Evolutionary conservation across 2,329 filamentous ascomycete species (phyloP).

Genomic region (Chaetothyriales sp.): DNA sequence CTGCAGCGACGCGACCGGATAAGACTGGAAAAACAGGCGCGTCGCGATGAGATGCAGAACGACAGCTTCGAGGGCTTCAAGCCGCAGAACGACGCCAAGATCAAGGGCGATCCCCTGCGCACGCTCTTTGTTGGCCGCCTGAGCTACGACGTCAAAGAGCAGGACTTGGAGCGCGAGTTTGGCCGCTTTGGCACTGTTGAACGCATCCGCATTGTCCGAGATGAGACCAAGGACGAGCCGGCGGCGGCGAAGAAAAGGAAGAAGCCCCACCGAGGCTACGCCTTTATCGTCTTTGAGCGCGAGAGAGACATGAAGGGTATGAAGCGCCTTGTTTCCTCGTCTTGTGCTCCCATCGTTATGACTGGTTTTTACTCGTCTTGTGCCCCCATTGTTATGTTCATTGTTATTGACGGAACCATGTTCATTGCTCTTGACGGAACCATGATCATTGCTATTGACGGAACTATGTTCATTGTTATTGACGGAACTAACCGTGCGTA

Average conservation of each 20-base stretch:
- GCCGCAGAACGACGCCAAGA: conserved; percentile 70
- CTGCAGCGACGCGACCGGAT: conserved; percentile 73
- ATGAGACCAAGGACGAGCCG: conserved; percentile 33
- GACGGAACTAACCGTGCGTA: conserved; percentile 34
- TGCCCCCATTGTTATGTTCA: neutral
- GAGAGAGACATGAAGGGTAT: conserved; percentile 99
- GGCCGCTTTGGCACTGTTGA: conserved; percentile 88
- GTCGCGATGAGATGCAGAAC: conserved; percentile 45
- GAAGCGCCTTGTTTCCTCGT: neutral
- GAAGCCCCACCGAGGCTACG: conserved; percentile 78
- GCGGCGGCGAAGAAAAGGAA: conserved; percentile 60
- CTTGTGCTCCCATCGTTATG: neutral
- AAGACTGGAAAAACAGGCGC: conserved; percentile 63
- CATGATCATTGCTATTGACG: too few relatives aligned
- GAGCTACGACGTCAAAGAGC: conserved; percentile 75
- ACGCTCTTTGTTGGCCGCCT: conserved; percentile 85
- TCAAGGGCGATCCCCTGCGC: conserved; percentile 86
- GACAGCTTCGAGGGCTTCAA: conserved; percentile 58
- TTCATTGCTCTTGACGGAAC: too few relatives aligned
- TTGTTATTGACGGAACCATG: too few relatives aligned
- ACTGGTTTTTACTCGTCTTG: conserved; percentile 2
- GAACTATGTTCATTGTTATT: neutral
- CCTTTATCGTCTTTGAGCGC: conserved; percentile 91
- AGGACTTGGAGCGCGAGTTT: conserved; percentile 88
- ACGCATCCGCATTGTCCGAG: conserved; percentile 75